phyloP scores from a whole-genome alignment of 768 basidiomycete genomes.

The Suillus cothurnatus region DNA sequence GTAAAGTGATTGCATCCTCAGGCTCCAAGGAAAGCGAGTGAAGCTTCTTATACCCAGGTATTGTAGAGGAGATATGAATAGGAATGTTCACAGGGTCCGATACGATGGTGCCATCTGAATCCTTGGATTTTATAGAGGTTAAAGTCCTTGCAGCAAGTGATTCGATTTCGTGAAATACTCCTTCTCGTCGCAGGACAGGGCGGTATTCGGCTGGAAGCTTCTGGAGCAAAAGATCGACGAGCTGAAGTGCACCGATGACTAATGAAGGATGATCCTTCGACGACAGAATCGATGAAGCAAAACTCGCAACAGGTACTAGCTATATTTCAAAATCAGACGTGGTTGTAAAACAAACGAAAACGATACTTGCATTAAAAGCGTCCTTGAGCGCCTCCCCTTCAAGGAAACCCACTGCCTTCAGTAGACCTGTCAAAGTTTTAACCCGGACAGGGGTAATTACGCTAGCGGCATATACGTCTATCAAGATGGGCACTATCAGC shows the following conservation, averaged over 20 bases:
- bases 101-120: slow-evolving; percentile 37
- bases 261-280: slow-evolving; percentile 88
- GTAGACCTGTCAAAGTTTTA: slow-evolving; percentile 83
- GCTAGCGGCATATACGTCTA: slow-evolving; percentile 99
- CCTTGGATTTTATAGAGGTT: slow-evolving; percentile 54
- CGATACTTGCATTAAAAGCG: slow-evolving; percentile 70
- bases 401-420: slow-evolving; percentile 91
- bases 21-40: slow-evolving; percentile 74
- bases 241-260: slow-evolving; percentile 86
- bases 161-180: slow-evolving; percentile 95
- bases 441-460: slow-evolving; percentile 85
- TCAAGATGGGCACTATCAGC: slow-evolving; percentile 87
- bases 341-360: slow-evolving; percentile 6
- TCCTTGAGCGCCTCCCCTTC: slow-evolving; percentile 73
- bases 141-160: slow-evolving; percentile 66
- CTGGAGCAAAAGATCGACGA: slow-evolving; percentile 86
- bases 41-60: slow-evolving; percentile 70
- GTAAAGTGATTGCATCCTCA: slow-evolving; percentile 88
- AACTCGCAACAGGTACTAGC: slow-evolving; percentile 95
- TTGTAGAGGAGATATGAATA: slow-evolving; percentile 43
- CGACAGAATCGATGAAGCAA: slow-evolving; percentile 91
- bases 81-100: slow-evolving; percentile 35
- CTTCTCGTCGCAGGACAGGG: slow-evolving; percentile 90
- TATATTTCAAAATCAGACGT: slow-evolving; percentile 33
- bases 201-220: slow-evolving; percentile 87